These are phyloP conservation scores for Pichia cactophila DNA, from an alignment of 1,139 yeast species.

Conservation along the genomic window DNA sequence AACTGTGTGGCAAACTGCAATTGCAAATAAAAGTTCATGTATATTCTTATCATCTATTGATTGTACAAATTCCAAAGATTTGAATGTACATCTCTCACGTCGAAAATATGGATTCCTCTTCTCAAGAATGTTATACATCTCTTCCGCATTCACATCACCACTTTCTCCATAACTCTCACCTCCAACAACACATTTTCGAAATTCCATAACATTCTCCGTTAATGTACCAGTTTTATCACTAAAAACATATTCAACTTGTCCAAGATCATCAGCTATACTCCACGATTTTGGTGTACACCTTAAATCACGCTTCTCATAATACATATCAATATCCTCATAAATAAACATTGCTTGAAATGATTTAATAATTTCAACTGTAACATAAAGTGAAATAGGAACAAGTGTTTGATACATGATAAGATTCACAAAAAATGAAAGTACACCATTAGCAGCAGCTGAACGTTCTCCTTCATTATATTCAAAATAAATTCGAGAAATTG, in stretches of 20 bases:
- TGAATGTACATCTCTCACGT: conserved; percentile 40
- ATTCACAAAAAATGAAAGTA: conserved; percentile 44
- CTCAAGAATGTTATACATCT: conserved; percentile 32
- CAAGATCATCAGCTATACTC: conserved; percentile 57
- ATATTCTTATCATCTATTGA: conserved; percentile 33
- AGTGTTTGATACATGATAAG: conserved; percentile 49
- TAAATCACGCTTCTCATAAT: conserved; percentile 44
- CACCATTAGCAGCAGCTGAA: conserved; percentile 43
- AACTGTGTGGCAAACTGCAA: conserved; percentile 57
- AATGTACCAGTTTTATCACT: conserved; percentile 58
- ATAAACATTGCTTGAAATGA: conserved; percentile 53
- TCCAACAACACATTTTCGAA: conserved; percentile 50
- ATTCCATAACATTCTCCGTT: conserved; percentile 56
- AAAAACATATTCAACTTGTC: conserved; percentile 56
- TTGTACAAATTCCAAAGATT: conserved; percentile 42
- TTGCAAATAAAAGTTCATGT: conserved; percentile 44
- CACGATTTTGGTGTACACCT: conserved; percentile 58
- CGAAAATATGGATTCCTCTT: conserved; percentile 27
- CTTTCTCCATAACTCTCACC: conserved; percentile 41
- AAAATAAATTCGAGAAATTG: conserved; percentile 36
- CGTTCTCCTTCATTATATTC: conserved; percentile 48
- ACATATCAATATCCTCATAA: conserved; percentile 44
- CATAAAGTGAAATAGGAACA: conserved; percentile 54
- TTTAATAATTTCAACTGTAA: conserved; percentile 53
- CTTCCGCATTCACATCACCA: conserved; percentile 21